These are phyloP conservation scores for Fusarium sp. DNA, from an alignment of 2,329 filamentous ascomycete genomes.

Conservation along the genomic window DNA sequence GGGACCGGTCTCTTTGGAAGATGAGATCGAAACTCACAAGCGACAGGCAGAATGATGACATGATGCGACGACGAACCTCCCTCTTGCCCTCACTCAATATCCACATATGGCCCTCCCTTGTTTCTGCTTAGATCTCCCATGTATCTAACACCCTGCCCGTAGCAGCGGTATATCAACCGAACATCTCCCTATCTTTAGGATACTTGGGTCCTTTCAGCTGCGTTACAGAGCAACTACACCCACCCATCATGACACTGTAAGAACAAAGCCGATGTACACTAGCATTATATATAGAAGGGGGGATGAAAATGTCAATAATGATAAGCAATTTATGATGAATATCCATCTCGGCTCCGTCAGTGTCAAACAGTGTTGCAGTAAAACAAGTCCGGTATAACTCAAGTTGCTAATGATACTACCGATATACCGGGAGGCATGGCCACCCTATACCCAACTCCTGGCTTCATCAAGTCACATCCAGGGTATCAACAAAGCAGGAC, in stretches of 20 bases:
- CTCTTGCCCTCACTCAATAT: neutral
- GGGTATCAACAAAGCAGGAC: neutral
- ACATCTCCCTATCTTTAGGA: neutral
- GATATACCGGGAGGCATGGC: too few relatives aligned
- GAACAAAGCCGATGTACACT: conserved; percentile 32
- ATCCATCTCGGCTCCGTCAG: neutral
- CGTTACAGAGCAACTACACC: neutral
- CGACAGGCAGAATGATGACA: neutral
- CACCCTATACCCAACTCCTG: neutral
- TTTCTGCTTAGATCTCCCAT: conserved; percentile 5
- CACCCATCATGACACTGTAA: conserved; percentile 2
- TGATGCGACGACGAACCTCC: neutral
- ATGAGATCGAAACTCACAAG: neutral
- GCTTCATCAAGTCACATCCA: neutral
- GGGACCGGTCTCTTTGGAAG: neutral
- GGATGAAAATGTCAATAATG: neutral
- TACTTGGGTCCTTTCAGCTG: conserved; percentile 12
- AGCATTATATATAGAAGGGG: conserved; percentile 4
- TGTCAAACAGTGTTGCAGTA: neutral
- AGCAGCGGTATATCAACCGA: conserved; percentile 17
- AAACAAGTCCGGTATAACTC: neutral
- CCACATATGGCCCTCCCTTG: neutral
- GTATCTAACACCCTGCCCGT: conserved; percentile 12
- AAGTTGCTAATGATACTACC: too few relatives aligned
- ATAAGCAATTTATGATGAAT: neutral